Evolutionary conservation across 345 rosid genomes (phyloP), one percentile per base, ranked within the genome.

Genomic region (Gossypium stocksii): DNA sequence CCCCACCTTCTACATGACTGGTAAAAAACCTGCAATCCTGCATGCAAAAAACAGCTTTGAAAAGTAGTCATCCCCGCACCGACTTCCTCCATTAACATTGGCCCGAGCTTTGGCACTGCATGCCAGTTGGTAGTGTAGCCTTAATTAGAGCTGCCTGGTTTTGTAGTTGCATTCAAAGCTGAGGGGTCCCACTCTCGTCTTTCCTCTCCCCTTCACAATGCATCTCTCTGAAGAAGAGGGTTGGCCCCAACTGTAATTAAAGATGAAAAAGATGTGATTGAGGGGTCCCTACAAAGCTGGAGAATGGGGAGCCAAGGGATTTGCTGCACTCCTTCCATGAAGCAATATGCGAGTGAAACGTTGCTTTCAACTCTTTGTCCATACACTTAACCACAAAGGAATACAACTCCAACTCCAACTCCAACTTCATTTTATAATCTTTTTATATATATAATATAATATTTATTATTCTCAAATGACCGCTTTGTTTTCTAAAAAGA

Each of bases 1-100:
- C 79, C 80, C 62, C 62, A 66, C 74, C 3, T 44, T 20, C 34
- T 9, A 8, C 20, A 43, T 11, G 60, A n/a, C 57, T 73, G 29
- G 2, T 9, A 15, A 34, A 25, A 72, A 66, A 22, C 62, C 62
- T 57, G 62, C 62, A 57, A 56, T 10, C 76, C 76, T 57, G 62
- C 62, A 57, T 12, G 2, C 62, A 73, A 58, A 48, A 46, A 44
- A 49, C 41, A 60, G n/a, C 53, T 74, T 72, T 48, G 81, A 78
- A 79, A 74, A 76, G 77, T 61, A 29, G 41, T 3, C 15, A 64
- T 62, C 74, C 73, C 58, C 17, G 34, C 7, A 22, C 84, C 79
- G 63, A 70, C 13, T 66, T 44, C 34, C 17, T 66, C 69, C 51
- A 64, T 43, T 43, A 64, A 60, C 64, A 3, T 16, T 60, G 65